These are phyloP conservation scores for Vicia faba DNA, from an alignment of 306 rosid species.

Conservation along the genomic window DNA sequence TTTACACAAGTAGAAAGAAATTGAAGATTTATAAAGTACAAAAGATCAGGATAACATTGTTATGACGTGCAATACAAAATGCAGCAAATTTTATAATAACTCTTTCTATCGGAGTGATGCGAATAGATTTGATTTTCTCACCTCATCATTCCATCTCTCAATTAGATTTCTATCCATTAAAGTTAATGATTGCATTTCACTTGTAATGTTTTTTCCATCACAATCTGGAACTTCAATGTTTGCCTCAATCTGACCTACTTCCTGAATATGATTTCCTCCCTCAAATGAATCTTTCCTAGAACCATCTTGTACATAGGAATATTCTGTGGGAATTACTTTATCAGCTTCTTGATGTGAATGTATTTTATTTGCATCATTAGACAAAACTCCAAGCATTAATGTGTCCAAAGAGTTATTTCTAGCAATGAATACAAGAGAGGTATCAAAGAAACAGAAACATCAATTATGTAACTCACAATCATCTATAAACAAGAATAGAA, in stretches of 20 bases:
- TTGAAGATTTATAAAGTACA: too few species aligned
- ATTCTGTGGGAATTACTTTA: too few species aligned
- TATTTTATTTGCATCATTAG: slow-evolving; percentile 50
- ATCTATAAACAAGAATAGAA: not conserved
- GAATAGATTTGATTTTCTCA: not conserved
- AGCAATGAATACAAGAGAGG: not conserved
- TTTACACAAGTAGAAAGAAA: too few species aligned
- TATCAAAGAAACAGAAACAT: not conserved
- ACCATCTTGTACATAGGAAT: not conserved
- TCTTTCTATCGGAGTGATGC: too few species aligned
- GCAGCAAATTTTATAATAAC: too few species aligned
- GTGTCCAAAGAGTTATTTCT: slow-evolving; percentile 39
- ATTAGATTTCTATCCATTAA: slow-evolving; percentile 42
- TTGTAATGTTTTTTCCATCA: not conserved
- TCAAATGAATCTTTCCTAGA: not conserved
- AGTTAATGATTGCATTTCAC: not conserved
- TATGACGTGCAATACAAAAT: too few species aligned
- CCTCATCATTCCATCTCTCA: slow-evolving; percentile 40
- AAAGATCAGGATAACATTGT: too few species aligned
- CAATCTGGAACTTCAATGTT: not conserved
- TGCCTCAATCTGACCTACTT: not conserved
- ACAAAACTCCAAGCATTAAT: slow-evolving; percentile 51
- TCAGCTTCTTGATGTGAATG: slow-evolving; percentile 42
- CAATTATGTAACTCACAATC: not conserved
- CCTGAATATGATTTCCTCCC: not conserved